phyloP scores from a whole-genome alignment of 768 basidiomycete genomes.

The Termitomyces sp. region DNA sequence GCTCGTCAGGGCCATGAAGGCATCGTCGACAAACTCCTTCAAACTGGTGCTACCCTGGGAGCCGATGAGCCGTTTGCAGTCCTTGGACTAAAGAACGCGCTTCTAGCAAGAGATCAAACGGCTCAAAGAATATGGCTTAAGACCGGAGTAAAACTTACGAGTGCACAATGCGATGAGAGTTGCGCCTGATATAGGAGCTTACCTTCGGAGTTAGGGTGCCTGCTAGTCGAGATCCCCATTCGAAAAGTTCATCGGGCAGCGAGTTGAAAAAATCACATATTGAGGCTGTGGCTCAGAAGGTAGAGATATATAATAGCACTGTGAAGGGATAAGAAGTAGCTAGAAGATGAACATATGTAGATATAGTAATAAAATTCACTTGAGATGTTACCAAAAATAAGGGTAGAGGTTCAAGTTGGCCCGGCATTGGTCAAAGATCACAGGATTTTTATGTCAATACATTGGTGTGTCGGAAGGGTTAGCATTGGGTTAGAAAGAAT shows the following conservation, averaged over 20 bases:
- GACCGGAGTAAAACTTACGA: constrained; percentile 33
- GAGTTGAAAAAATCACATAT: no score
- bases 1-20: constrained; percentile 65
- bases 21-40: constrained; percentile 61
- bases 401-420: no score
- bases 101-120: constrained; percentile 37
- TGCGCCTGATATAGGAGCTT: no score
- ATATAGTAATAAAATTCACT: background rate
- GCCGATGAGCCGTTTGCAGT: constrained; percentile 62
- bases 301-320: background rate
- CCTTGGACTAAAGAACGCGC: constrained; percentile 37
- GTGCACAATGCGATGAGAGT: no score
- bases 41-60: constrained; percentile 72
- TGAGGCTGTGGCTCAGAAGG: background rate
- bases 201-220: no score
- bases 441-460: background rate
- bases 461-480: background rate
- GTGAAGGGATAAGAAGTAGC: background rate
- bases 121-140: constrained; percentile 53
- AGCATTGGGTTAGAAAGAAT: background rate
- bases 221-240: background rate
- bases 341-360: background rate
- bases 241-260: background rate
- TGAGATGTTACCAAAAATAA: background rate
- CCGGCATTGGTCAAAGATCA: background rate